phyloP scores from a whole-genome alignment of 768 basidiomycete species.

The Mycena pura region DNA sequence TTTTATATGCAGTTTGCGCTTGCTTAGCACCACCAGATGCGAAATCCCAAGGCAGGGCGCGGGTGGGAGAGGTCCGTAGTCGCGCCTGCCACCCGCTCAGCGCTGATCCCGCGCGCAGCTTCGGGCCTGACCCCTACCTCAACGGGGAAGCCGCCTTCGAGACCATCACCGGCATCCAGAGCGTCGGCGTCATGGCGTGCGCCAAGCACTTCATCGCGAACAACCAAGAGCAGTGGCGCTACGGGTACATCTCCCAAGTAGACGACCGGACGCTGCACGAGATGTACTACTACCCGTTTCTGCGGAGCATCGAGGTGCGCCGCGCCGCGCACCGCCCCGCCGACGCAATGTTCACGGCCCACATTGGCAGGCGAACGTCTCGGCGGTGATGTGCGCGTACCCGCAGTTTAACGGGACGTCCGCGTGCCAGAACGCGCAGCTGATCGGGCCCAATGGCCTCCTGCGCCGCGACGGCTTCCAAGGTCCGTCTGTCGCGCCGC shows the following conservation, averaged over 20 bases:
- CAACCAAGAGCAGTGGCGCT: conserved; percentile 61
- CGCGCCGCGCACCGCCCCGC: neutral
- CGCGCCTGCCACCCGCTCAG: neutral
- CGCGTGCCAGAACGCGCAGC: conserved; percentile 50
- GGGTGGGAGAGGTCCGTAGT: conserved; percentile 52
- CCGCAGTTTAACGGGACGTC: conserved; percentile 50
- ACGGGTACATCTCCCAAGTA: conserved; percentile 51
- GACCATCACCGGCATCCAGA: conserved; percentile 66
- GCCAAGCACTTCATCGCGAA: conserved; percentile 60
- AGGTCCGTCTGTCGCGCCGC: conserved; percentile 5
- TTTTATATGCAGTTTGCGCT: neutral
- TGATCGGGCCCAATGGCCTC: conserved; percentile 31
- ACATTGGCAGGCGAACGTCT: conserved; percentile 38
- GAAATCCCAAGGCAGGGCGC: conserved; percentile 57
- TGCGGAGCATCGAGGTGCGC: conserved; percentile 50
- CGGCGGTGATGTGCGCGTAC: conserved; percentile 38
- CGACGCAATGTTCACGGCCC: neutral
- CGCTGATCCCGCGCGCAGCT: conserved; percentile 33
- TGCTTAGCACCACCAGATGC: conserved; percentile 43
- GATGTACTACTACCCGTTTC: conserved; percentile 58
- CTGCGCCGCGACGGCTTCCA: conserved; percentile 25
- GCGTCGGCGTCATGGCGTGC: conserved; percentile 64
- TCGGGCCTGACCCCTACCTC: conserved; percentile 69
- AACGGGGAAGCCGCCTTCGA: conserved; percentile 66
- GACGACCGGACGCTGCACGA: conserved; percentile 66